phyloP scores from a whole-genome alignment of 768 basidiomycete species.

The Leccinum rimulosum region DNA sequence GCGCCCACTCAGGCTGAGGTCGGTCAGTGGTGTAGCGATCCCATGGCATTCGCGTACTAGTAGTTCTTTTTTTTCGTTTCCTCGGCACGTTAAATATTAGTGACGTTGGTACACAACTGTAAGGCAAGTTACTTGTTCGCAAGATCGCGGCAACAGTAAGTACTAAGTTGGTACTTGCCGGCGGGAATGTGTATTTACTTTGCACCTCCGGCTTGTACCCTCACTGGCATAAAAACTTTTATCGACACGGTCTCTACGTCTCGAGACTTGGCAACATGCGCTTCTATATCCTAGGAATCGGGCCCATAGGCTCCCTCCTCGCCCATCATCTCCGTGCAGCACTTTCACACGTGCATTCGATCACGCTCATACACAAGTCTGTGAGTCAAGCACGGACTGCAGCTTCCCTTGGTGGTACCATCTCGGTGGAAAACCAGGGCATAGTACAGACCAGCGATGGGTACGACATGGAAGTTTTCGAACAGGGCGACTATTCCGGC shows the following conservation, averaged over 20 bases:
- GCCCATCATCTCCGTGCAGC: conserved; percentile 72
- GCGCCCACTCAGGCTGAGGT: neutral
- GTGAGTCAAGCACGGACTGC: conserved; percentile 37
- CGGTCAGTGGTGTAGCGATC: neutral
- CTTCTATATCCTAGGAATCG: conserved; percentile 76
- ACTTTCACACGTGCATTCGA: conserved; percentile 47
- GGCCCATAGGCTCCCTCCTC: conserved; percentile 80
- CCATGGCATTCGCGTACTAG: neutral
- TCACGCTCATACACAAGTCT: conserved; percentile 71
- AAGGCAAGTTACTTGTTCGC: too few species aligned
- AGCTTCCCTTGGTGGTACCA: conserved; percentile 31
- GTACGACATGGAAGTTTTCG: conserved; percentile 52
- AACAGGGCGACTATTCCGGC: conserved; percentile 23
- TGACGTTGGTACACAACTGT: neutral
- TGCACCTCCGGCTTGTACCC: neutral
- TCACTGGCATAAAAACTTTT: neutral
- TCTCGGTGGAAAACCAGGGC: conserved; percentile 53
- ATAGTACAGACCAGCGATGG: conserved; percentile 39
- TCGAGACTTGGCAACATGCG: conserved; percentile 43
- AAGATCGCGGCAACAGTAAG: too few species aligned
- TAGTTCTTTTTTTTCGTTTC: neutral
- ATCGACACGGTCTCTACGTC: neutral
- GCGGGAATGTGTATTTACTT: neutral
- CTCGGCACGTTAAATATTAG: neutral
- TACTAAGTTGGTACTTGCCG: neutral